phyloP scores from a whole-genome alignment of 78 protist genomes.

The Planoprotostelium fungivorum region DNA sequence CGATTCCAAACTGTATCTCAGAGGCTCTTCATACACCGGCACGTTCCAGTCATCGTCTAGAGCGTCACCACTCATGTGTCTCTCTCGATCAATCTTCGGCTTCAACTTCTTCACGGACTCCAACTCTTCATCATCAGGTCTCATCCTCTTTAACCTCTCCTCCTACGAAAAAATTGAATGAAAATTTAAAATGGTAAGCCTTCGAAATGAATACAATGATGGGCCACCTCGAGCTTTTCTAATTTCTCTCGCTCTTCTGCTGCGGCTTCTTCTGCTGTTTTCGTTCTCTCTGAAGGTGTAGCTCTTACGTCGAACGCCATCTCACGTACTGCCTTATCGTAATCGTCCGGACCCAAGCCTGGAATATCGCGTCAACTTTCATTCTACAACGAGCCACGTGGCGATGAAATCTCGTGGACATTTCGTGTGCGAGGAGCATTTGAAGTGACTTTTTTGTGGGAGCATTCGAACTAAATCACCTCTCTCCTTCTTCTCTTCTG shows the following conservation, averaged over 20 bases:
- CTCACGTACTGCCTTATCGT: constrained; percentile 17
- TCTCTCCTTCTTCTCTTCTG: not conserved
- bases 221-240: constrained; percentile 27
- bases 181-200: not conserved
- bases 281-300: constrained; percentile 43
- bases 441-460: no score
- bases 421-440: no score
- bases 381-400: not conserved
- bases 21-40: not conserved
- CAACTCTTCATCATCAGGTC: constrained; percentile 29
- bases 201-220: not conserved
- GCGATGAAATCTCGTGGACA: no score
- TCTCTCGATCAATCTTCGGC: not conserved
- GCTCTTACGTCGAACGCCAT: constrained; percentile 22
- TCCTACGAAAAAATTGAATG: not conserved
- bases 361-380: not conserved
- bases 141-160: constrained; percentile 43
- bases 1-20: no score
- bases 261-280: constrained; percentile 42
- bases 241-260: constrained; percentile 41
- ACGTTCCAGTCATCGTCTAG: constrained; percentile 14
- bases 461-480: no score
- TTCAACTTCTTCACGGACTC: constrained; percentile 8
- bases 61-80: constrained; percentile 14
- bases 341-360: constrained; percentile 10